Conservation (phyloP, 1,139 yeast species). For the Kazachstania sp. region DNA sequence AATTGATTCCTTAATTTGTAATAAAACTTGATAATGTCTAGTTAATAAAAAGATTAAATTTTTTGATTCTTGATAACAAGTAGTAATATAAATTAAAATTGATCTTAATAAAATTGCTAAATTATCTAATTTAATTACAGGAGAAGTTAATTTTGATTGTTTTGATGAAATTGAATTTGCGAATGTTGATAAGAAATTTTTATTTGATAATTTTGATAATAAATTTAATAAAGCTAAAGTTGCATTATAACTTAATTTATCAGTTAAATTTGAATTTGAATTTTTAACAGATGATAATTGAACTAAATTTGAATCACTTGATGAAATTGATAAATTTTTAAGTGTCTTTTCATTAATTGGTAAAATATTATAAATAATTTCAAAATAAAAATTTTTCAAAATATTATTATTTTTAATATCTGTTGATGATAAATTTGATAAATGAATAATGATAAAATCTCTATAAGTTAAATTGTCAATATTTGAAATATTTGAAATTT, state of each 20-base stretch:
- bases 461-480: conserved; percentile 41
- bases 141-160: conserved; percentile 1
- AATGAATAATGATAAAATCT: conserved; percentile 52
- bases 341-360: conserved; percentile 36
- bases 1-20: conserved; percentile 23
- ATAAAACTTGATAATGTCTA: conserved; percentile 36
- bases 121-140: conserved; percentile 41
- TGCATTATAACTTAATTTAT: conserved; percentile 49
- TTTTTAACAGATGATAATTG: conserved; percentile 5
- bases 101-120: conserved; percentile 52
- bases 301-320: conserved; percentile 11
- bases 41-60: conserved; percentile 46
- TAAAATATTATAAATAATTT: conserved; percentile 51
- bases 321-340: conserved; percentile 1
- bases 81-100: conserved; percentile 42
- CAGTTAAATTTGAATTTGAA: conserved; percentile 18
- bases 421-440: conserved; percentile 36
- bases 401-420: conserved; percentile 34
- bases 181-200: conserved; percentile 20
- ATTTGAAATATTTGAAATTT: conserved; percentile 25
- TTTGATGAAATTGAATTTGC: conserved; percentile 8
- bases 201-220: conserved; percentile 31
- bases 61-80: conserved; percentile 44
- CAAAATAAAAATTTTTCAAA: conserved; percentile 43
- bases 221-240: conserved; percentile 50